phyloP scores from a whole-genome alignment of 2,329 filamentous ascomycete genomes.

The Verticillium longisporum region DNA sequence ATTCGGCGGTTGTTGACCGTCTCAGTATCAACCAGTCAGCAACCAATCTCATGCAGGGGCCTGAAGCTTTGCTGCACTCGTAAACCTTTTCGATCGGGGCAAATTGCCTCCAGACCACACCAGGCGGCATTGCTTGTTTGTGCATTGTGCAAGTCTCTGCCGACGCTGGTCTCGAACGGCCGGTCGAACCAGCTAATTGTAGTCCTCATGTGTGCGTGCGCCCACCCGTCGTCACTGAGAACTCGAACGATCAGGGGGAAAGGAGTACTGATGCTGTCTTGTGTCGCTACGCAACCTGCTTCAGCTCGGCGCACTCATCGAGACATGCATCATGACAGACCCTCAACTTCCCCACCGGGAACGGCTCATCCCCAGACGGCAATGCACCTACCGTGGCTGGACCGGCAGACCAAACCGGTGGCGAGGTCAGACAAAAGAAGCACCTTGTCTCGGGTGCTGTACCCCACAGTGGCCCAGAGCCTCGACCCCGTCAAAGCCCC shows the following conservation, averaged over 20 bases:
- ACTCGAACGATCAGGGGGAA: too few relatives aligned
- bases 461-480: neutral
- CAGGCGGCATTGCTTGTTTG: neutral
- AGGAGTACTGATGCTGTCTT: neutral
- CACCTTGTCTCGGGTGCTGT: neutral
- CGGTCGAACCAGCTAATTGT: too few relatives aligned
- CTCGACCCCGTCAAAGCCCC: neutral
- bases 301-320: neutral
- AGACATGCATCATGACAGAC: neutral
- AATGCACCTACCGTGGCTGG: neutral
- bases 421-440: neutral
- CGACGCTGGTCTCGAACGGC: too few relatives aligned
- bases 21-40: neutral
- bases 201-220: too few relatives aligned
- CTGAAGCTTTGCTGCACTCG: neutral
- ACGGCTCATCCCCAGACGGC: neutral
- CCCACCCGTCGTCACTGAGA: too few relatives aligned
- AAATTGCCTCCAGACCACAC: neutral
- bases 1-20: neutral
- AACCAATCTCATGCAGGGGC: neutral
- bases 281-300: neutral
- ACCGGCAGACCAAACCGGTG: neutral
- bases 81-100: neutral
- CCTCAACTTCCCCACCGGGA: neutral
- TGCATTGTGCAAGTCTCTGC: neutral